Percentiles rank a stretch among this genome's conserved stretches.
Conservation (phyloP, 225 moss, liverwort and hornwort genomes). For the Ulota crispa region DNA sequence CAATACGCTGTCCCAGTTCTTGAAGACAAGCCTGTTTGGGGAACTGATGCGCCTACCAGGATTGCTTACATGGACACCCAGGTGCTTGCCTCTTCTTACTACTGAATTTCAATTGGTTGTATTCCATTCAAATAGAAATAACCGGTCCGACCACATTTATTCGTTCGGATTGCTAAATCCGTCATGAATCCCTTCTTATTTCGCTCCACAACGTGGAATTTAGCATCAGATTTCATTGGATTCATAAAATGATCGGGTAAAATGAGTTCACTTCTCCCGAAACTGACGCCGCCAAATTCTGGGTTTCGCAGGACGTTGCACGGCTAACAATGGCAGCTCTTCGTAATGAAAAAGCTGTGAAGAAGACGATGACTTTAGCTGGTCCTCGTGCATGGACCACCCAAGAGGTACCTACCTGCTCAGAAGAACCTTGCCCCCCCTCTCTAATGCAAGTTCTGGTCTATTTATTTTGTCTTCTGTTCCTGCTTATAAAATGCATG, state of each 20-base stretch:
- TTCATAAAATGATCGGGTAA: background rate
- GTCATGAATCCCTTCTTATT: background rate
- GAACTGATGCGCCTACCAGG: conserved; percentile 89
- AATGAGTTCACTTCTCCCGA: background rate
- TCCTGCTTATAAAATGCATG: background rate
- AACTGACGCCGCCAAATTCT: background rate
- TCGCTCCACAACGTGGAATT: background rate
- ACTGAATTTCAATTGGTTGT: background rate
- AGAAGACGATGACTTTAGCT: conserved; percentile 65
- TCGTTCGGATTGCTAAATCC: background rate
- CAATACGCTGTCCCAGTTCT: conserved; percentile 90
- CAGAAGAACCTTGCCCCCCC: too few species aligned
- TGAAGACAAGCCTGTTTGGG: conserved; percentile 90
- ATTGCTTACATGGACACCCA: conserved; percentile 96
- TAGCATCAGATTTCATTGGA: background rate
- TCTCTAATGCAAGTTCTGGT: background rate
- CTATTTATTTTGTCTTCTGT: background rate
- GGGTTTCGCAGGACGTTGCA: conserved; percentile 63
- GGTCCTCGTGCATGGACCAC: conserved; percentile 97
- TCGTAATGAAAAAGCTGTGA: conserved; percentile 69
- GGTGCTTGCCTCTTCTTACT: conserved; percentile 31
- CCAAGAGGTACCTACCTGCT: conserved; percentile 62
- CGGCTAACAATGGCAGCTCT: conserved; percentile 80
- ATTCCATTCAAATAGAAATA: background rate
- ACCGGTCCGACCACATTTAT: background rate